Percentiles rank a stretch among this genome's conserved stretches.
These are phyloP conservation scores for Bullera alba DNA, from an alignment of 768 basidiomycete genomes.

Conservation along the genomic window DNA sequence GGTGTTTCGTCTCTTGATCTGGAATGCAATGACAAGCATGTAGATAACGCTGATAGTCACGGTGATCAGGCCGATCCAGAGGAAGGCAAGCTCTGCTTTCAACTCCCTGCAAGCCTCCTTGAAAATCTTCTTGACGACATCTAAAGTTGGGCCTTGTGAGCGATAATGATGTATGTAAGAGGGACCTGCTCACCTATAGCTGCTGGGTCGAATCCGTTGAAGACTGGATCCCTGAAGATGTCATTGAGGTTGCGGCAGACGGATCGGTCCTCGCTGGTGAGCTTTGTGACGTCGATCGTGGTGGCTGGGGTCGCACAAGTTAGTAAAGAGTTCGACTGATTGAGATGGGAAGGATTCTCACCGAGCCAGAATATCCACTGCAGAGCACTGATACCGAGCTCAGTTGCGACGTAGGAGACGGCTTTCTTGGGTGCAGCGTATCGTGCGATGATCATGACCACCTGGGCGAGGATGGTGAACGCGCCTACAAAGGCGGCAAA, in stretches of 20 bases:
- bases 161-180: neutral
- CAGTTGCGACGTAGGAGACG: conserved; percentile 2
- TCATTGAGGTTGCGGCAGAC: conserved; percentile 27
- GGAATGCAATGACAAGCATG: conserved; percentile 9
- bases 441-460: conserved; percentile 3
- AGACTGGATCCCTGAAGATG: conserved; percentile 21
- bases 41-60: conserved; percentile 8
- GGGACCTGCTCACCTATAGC: neutral
- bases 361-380: conserved; percentile 30
- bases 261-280: conserved; percentile 17
- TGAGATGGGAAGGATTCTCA: conserved; percentile 5
- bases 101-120: conserved; percentile 19
- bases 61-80: conserved; percentile 24
- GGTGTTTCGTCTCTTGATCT: neutral
- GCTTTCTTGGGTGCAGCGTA: neutral
- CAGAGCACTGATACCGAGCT: neutral
- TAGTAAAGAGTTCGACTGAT: neutral
- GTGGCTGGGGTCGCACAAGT: conserved; percentile 12
- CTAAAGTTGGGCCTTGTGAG: neutral
- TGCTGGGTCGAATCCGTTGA: conserved; percentile 9
- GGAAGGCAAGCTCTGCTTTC: conserved; percentile 25
- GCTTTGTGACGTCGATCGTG: conserved; percentile 10
- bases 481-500: conserved; percentile 29
- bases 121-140: conserved; percentile 20
- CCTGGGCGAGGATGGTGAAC: conserved; percentile 21